Conservation (phyloP, 176 grass and related monocot genomes). For the Poa pratensis region DNA sequence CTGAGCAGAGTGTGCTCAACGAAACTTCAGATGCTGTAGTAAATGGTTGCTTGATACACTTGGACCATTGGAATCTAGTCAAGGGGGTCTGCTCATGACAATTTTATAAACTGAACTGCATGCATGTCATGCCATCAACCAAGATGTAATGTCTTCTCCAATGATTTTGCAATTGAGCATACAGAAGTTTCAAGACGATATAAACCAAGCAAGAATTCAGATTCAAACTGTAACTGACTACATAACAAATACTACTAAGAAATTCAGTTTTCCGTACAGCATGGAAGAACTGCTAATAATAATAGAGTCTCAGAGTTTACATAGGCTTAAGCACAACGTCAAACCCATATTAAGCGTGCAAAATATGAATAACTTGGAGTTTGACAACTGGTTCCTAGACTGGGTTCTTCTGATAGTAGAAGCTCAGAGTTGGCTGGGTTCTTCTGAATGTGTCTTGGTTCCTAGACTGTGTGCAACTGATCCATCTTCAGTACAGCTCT, state of each 20-base stretch:
- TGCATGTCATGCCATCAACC: not conserved
- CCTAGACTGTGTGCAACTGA: not conserved
- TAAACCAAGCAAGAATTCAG: not conserved
- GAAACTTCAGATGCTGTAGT: not conserved
- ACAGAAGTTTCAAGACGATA: not conserved
- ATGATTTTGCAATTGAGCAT: not conserved
- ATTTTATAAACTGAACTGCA: not conserved
- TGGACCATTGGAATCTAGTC: not conserved
- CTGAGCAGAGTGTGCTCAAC: not conserved
- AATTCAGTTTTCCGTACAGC: not conserved
- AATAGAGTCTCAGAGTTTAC: slow-evolving; percentile 7
- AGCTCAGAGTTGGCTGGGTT: not conserved
- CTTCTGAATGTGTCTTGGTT: not conserved
- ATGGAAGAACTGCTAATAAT: not conserved
- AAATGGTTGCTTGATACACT: not conserved
- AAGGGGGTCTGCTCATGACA: not conserved
- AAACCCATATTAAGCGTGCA: not conserved
- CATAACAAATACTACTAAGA: no score
- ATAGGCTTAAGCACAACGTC: not conserved
- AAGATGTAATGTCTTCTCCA: not conserved
- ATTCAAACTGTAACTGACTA: no score
- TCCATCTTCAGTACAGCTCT: not conserved
- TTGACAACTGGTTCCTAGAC: no score
- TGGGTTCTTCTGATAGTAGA: not conserved
- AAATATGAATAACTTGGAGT: not conserved